A percentile compares a stretch with the other conserved stretches of the same genome.
Evolutionary conservation across 768 basidiomycete species (phyloP).

Genomic region (Mycena kentingensis): DNA sequence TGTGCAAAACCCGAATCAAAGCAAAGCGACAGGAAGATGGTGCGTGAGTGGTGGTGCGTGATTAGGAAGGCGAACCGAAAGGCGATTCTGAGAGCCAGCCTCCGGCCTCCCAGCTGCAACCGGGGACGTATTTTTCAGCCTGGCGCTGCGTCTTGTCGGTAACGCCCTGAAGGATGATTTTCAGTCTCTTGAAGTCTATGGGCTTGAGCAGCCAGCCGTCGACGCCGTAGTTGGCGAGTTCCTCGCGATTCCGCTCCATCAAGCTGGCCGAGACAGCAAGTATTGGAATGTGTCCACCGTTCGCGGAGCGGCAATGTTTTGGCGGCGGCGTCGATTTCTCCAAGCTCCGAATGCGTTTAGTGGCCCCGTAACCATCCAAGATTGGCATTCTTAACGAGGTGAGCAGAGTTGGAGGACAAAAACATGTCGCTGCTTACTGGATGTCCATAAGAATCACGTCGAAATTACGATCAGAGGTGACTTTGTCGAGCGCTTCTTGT

Average conservation of each 20-base stretch:
- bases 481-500: slow-evolving; percentile 67
- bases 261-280: slow-evolving; percentile 83
- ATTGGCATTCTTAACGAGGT: slow-evolving; percentile 85
- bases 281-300: slow-evolving; percentile 68
- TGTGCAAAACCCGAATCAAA: no score
- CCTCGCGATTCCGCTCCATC: slow-evolving; percentile 53
- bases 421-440: slow-evolving; percentile 48
- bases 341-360: slow-evolving; percentile 62
- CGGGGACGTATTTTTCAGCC: slow-evolving; percentile 52
- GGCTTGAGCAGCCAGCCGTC: slow-evolving; percentile 88
- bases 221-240: slow-evolving; percentile 57
- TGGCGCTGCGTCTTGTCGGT: slow-evolving; percentile 52
- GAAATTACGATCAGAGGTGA: slow-evolving; percentile 59
- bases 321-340: slow-evolving; percentile 40
- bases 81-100: slow-evolving; percentile 50
- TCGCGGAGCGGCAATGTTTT: slow-evolving; percentile 39
- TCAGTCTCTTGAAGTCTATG: slow-evolving; percentile 72
- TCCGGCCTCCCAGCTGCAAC: slow-evolving; percentile 61
- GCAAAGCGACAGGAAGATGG: no score
- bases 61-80: no score
- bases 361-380: slow-evolving; percentile 71
- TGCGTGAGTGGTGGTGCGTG: no score
- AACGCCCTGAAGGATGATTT: slow-evolving; percentile 59
- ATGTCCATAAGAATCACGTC: slow-evolving; percentile 85
- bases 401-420: not conserved